Base-by-base conservation (phyloP, 73 alveolate species). In the Urostyla sp. region DNA sequence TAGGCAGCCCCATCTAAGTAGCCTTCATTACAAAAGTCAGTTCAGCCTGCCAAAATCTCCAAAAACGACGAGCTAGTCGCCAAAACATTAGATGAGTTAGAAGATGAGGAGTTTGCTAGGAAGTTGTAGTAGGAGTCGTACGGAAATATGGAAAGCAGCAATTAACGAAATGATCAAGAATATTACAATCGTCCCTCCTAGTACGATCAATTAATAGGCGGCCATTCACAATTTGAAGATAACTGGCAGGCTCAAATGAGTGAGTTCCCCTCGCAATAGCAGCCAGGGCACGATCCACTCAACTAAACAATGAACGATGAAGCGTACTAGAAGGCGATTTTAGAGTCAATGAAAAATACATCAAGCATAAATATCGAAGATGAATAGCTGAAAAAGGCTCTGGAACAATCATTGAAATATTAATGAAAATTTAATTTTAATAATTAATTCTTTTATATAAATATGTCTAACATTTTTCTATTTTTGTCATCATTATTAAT, bases 21-120 rank as follows among this genome's bases (percentile, higher is more conserved):
- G 57, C 76, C 76, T 18, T 36, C 52, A 10, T 35, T 35, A 59
- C 37, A 59, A 3, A 59, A 59, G 31, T 27, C 37, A 36, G 34
- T 32, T 31, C 55, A n/a, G n/a, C n/a, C n/a, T n/a, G n/a, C n/a
- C n/a, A n/a, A n/a, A n/a, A n/a, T n/a, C n/a, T n/a, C n/a, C n/a
- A n/a, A n/a, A 8, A 34, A 28, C 37, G 76, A 24, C 13, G 76
- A 7, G 3, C 55, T 59, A 28, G 37, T 59, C n/a, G 76, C 76
- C 13, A 32, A 27, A 36, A 23, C 37, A 36, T 4, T 59, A 21
- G 76, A 59, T 2, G 76, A 59, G 20, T 52, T 35, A 7, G 76
- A 59, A 8, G 76, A 59, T 36, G 13, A 8, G 2, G 6, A 13
- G 6, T 35, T 59, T 30, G 76, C 76, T 15, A 18, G 35, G 6